phyloP scores from a whole-genome alignment of 2,329 filamentous ascomycete genomes.

The Metarhizium anisopliae region DNA sequence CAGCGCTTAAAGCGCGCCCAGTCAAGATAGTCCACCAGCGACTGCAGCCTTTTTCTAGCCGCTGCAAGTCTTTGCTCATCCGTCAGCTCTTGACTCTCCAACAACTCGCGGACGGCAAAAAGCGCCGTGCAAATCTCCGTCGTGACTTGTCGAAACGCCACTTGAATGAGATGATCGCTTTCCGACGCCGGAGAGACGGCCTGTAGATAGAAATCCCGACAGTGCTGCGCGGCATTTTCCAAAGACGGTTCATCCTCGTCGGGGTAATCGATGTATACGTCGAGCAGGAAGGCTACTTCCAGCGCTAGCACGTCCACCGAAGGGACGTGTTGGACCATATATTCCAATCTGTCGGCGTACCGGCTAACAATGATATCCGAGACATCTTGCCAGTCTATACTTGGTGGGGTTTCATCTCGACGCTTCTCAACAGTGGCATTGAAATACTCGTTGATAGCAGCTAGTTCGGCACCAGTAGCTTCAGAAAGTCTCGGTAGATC shows the following conservation, averaged over 20 bases:
- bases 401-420: neutral
- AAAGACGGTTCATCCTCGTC: neutral
- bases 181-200: neutral
- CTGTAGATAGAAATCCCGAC: neutral
- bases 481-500: conserved; percentile 11
- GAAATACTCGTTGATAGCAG: neutral
- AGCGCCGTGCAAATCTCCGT: neutral
- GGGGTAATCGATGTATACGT: conserved; percentile 28
- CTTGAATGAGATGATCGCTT: neutral
- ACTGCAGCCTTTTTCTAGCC: neutral
- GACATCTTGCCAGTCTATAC: conserved; percentile 51
- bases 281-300: conserved; percentile 24
- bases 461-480: neutral
- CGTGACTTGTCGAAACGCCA: neutral
- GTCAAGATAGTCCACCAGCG: neutral
- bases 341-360: conserved; percentile 43
- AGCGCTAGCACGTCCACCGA: conserved; percentile 13
- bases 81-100: neutral
- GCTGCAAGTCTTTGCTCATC: too few relatives aligned
- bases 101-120: neutral
- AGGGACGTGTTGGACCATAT: conserved; percentile 17
- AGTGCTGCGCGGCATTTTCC: neutral
- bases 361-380: conserved; percentile 51
- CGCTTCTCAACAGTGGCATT: neutral
- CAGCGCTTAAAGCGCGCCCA: conserved; percentile 1